A percentile compares a stretch with the other conserved stretches of the same genome.
Evolutionary conservation across 164 flowering plant genomes (phyloP).

Genomic region (Warburgia ugandensis): DNA sequence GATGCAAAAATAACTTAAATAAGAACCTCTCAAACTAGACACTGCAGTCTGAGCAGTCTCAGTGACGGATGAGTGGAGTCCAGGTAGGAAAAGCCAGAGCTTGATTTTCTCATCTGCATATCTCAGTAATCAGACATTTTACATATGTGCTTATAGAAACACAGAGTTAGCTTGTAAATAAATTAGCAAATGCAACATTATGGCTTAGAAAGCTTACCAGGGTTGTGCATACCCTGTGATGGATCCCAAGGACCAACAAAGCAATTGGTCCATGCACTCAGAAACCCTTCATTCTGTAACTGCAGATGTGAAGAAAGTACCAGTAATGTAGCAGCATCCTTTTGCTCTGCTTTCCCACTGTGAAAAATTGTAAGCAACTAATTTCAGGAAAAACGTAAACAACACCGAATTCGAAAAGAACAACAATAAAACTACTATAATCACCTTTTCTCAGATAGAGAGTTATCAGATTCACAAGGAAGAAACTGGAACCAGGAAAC

Average conservation of each 20-base stretch:
- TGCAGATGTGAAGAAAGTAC: slow-evolving; percentile 83
- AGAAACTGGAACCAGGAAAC: slow-evolving; percentile 97
- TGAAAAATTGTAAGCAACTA: slow-evolving; percentile 3
- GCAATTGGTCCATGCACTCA: slow-evolving; percentile 93
- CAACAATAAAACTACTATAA: background rate
- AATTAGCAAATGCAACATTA: background rate
- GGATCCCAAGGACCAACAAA: slow-evolving; percentile 99
- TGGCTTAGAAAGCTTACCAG: slow-evolving; percentile 47
- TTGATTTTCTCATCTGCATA: slow-evolving; percentile 88
- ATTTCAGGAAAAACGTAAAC: background rate
- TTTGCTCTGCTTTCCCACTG: slow-evolving; percentile 60
- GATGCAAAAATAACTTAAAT: slow-evolving; percentile 1
- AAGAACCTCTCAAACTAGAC: slow-evolving; percentile 74
- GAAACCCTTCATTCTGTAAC: slow-evolving; percentile 82
- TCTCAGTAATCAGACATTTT: slow-evolving; percentile 2
- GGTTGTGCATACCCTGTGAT: slow-evolving; percentile 94
- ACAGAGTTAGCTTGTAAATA: background rate
- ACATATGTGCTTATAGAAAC: slow-evolving; percentile 2
- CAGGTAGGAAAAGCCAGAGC: slow-evolving; percentile 97
- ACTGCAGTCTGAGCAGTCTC: slow-evolving; percentile 77
- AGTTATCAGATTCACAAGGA: slow-evolving; percentile 63
- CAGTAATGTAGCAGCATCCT: slow-evolving; percentile 61
- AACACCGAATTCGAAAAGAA: background rate
- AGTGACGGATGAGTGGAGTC: slow-evolving; percentile 60
- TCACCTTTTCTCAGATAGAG: slow-evolving; percentile 67